Base-by-base conservation (phyloP, 257 asterid genomes). In the Lycium barbarum region DNA sequence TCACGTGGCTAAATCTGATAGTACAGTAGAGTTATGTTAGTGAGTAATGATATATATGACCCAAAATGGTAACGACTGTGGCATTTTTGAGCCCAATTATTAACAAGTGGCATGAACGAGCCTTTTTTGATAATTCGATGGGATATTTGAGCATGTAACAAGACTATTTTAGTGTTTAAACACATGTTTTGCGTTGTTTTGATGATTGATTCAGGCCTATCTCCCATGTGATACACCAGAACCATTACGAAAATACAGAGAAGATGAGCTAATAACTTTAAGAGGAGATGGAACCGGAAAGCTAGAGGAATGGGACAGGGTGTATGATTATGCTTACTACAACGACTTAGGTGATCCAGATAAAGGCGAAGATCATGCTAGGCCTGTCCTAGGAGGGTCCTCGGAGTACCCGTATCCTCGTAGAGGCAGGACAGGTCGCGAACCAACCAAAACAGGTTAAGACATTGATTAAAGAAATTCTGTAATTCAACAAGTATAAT, bases 321-420 rank as follows among this genome's bases (percentile, higher is more conserved):
- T 93, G 9, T 93, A 93, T 66, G 97, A 94, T 84, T 93, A 91
- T 84, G 98, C 86, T 86, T 83, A 85, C 70, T 94, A 94, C 88
- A 92, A 92, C 73, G 98, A 94, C 84, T 88, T 94, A 26, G 95
- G 95, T 22, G 92, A 94, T 84, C 98, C 98, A 0, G 94, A 94
- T 65, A 91, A 90, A 72, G 94, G 92, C 61, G 15, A 88, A 1
- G 91, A 88, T 65, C 85, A 89, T 63, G 92, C 68, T 2, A 92
- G 98, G 70, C 93, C 88, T 0, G 86, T 90, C 81, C 96, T 94
- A 35, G 98, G 98, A 35, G 98, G 97, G 26, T 90, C 97, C 0
- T 9, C 70, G 7, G 92, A 93, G 82, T 91, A 80, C 68, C 97
- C 97, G 13, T 94, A 94, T 84, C 98, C 98, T 72, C 94, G 98